These are phyloP conservation scores for Verticillium isaacii DNA, from an alignment of 2,329 filamentous ascomycete species.

Conservation along the genomic window DNA sequence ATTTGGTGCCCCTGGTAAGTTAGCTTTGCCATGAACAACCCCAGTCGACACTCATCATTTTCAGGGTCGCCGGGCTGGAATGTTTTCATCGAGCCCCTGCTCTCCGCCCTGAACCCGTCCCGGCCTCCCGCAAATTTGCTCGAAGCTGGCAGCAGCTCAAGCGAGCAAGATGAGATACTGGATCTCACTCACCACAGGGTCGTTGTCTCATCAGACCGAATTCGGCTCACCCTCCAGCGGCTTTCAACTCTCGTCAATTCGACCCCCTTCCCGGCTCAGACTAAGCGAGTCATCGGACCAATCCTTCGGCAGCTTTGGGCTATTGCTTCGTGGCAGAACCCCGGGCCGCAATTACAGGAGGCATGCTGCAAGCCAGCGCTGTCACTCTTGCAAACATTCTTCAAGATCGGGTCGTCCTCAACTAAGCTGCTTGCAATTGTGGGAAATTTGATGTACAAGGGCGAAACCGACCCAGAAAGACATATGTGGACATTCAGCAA, in stretches of 20 bases:
- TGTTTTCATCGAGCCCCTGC: conserved; percentile 53
- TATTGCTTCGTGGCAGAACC: conserved; percentile 46
- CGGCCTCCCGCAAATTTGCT: not conserved
- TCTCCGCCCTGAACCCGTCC: conserved; percentile 45
- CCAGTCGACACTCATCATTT: not conserved
- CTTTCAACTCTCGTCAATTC: conserved; percentile 53
- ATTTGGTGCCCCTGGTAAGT: conserved; percentile 56
- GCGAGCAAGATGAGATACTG: conserved; percentile 32
- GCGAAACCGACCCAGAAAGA: conserved; percentile 28
- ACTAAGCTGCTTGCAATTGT: conserved; percentile 46
- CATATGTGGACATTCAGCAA: conserved; percentile 49
- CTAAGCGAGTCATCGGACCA: conserved; percentile 55
- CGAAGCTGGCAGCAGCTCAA: conserved; percentile 1
- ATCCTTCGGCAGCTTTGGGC: conserved; percentile 60
- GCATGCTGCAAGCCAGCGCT: conserved; percentile 40
- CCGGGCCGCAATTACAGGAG: conserved; percentile 26
- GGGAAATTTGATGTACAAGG: conserved; percentile 51
- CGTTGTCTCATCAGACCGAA: conserved; percentile 40
- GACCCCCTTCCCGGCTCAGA: conserved; percentile 62
- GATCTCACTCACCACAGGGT: conserved; percentile 38
- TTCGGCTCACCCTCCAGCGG: conserved; percentile 48
- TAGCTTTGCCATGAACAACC: not conserved
- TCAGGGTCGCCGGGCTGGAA: conserved; percentile 56
- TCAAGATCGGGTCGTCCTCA: conserved; percentile 50
- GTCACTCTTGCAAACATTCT: conserved; percentile 49